phyloP scores from a whole-genome alignment of 2,329 filamentous ascomycete species.

The Phialophora verrucosa region DNA sequence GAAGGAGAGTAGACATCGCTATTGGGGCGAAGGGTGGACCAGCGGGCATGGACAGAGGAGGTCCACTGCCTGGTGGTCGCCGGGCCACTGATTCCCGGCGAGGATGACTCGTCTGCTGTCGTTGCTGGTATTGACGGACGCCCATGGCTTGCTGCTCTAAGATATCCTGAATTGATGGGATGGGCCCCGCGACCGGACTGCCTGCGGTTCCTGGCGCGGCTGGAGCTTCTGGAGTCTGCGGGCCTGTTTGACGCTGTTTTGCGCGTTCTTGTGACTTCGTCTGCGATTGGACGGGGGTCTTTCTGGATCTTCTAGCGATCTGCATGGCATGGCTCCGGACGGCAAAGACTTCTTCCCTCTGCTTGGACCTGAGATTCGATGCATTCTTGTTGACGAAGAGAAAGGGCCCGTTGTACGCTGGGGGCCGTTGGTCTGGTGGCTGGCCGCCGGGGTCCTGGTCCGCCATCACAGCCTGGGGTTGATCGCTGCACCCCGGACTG shows the following conservation, averaged over 20 bases:
- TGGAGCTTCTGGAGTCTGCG: not conserved
- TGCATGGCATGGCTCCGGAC: conserved; percentile 31
- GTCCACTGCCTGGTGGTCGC: not conserved
- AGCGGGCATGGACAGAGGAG: not conserved
- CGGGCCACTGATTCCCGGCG: not conserved
- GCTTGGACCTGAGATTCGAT: conserved; percentile 21
- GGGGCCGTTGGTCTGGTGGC: conserved; percentile 18
- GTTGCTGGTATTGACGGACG: conserved; percentile 21
- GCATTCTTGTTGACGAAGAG: conserved; percentile 31
- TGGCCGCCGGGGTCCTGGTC: conserved; percentile 7
- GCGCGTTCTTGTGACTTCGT: conserved; percentile 5
- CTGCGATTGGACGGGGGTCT: conserved; percentile 8
- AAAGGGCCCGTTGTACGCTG: conserved; percentile 22
- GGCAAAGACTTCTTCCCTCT: conserved; percentile 27
- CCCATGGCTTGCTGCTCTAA: conserved; percentile 18
- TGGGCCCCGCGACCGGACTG: conserved; percentile 5
- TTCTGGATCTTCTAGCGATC: conserved; percentile 25
- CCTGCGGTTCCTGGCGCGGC: not conserved
- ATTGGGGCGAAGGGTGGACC: not conserved
- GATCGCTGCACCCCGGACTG: conserved; percentile 11
- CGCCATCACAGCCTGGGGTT: conserved; percentile 10
- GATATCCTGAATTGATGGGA: conserved; percentile 15
- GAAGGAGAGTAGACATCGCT: conserved; percentile 9
- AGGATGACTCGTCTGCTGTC: not conserved
- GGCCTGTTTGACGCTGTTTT: conserved; percentile 1